phyloP scores from a whole-genome alignment of 2,329 filamentous ascomycete species.

The Colletotrichum sp. region DNA sequence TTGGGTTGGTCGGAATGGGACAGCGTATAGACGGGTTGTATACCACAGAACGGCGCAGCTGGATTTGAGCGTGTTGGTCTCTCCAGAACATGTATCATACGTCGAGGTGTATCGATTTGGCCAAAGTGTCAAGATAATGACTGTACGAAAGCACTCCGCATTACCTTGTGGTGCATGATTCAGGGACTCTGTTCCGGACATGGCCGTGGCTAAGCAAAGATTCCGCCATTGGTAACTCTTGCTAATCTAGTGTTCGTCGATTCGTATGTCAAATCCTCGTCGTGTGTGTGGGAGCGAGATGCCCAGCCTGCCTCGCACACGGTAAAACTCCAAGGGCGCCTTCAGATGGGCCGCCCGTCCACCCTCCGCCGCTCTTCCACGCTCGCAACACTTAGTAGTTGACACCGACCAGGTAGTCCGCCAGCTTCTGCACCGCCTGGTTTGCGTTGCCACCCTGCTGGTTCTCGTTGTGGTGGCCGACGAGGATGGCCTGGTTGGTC shows the following conservation, averaged over 20 bases:
- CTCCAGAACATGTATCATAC: conserved; percentile 6
- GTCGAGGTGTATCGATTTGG: neutral
- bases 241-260: conserved; percentile 23
- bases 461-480: conserved; percentile 83
- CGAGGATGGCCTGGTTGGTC: conserved; percentile 85
- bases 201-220: conserved; percentile 14
- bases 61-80: neutral
- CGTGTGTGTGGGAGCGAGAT: conserved; percentile 15
- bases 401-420: conserved; percentile 82
- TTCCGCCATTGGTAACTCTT: conserved; percentile 19
- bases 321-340: conserved; percentile 1
- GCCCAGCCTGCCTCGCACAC: conserved; percentile 20
- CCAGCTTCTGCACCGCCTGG: conserved; percentile 81
- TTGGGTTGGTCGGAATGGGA: neutral
- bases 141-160: conserved; percentile 1
- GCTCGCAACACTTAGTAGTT: conserved; percentile 67
- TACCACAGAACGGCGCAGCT: conserved; percentile 23
- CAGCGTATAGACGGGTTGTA: conserved; percentile 9
- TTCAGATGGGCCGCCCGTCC: neutral
- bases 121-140: neutral
- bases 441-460: conserved; percentile 77
- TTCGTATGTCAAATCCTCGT: conserved; percentile 21
- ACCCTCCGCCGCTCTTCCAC: conserved; percentile 2
- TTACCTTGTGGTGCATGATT: neutral
- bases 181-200: neutral